phyloP scores from a whole-genome alignment of 495 filamentous ascomycete species.

The Talaromyces wortmannii region DNA sequence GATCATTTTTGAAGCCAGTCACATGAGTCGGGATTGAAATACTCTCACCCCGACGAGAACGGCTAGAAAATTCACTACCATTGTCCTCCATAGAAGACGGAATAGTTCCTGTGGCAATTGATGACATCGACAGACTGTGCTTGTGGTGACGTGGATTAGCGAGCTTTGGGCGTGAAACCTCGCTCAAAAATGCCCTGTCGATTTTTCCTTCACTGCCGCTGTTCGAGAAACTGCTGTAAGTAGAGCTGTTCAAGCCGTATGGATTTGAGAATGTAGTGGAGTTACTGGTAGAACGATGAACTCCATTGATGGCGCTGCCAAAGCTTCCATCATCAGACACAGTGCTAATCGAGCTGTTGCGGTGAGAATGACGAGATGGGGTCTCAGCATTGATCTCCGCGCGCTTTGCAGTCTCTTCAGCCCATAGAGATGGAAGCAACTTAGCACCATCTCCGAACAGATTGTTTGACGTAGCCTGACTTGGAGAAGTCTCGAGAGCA shows the following conservation, averaged over 20 bases:
- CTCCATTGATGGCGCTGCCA: not conserved
- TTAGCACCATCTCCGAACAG: not conserved
- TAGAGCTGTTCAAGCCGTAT: not conserved
- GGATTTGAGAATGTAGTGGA: not conserved
- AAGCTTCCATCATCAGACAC: not conserved
- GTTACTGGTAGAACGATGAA: not conserved
- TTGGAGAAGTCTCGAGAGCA: not conserved
- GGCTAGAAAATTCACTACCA: not conserved
- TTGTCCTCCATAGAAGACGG: not conserved
- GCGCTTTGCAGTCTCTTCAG: not conserved
- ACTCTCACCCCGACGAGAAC: not conserved
- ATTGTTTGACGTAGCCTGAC: not conserved
- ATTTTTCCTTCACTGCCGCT: not conserved
- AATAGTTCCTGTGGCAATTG: not conserved
- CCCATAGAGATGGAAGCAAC: not conserved
- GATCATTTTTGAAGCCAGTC: not conserved
- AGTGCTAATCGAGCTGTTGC: not conserved
- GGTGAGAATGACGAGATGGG: not conserved
- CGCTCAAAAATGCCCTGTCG: no score
- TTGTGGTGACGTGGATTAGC: not conserved
- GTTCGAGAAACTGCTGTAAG: not conserved
- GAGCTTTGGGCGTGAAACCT: no score
- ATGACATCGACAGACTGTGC: not conserved
- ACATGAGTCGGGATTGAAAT: not conserved
- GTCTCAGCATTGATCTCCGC: not conserved